Base-by-base conservation (phyloP, 2,329 filamentous ascomycete genomes). In the Cladophialophora immunda region DNA sequence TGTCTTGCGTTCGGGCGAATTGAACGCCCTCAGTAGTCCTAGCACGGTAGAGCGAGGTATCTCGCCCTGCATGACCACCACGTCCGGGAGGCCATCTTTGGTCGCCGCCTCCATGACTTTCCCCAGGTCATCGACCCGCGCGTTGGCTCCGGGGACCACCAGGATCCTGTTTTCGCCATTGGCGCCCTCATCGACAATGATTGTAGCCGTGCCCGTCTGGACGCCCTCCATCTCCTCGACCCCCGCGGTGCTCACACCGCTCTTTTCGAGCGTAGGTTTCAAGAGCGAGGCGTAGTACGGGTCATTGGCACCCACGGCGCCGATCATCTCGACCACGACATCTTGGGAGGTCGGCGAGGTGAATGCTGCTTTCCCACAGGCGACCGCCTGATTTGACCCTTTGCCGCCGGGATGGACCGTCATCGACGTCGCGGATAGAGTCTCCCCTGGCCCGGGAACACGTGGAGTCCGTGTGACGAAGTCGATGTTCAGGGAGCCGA, bases 401-500 rank as follows among this genome's bases (percentile, higher is more conserved):
- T 99, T 99, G 65, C 95, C 94, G 74, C 94, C 95, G 32, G 91
- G 90, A 52, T 91, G 93, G 38, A 90, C 92, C 75, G 86, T 86
- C 81, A 97, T 97, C 22, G 88, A 89, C 71, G 83, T 89, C 56
- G 92, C 87, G 2, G 92, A 94, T 59, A 98, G 85, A 2, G 94
- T 98, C 81, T 99, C 94, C 72, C 94, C 95, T 0, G 91, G 89
- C 1, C 85, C 82, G 1, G 95, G 94, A 70, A 97, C 88, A 70
- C 94, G 92, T 4, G 92, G 84, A 36, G 95, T 95, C 74, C 92
- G 89, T 47, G 93, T 94, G 70, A 97, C 92, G 70, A 98, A 89
- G 82, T 99, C 94, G 77, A 92, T 92, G 81, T 98, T 98, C 68
- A 99, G 89, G 36, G 94, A 98, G 73, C 94, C 94, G 72, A 98